These are phyloP conservation scores for Myriosclerotinia curreyana DNA, from an alignment of 2,329 filamentous ascomycete species.

Conservation along the genomic window DNA sequence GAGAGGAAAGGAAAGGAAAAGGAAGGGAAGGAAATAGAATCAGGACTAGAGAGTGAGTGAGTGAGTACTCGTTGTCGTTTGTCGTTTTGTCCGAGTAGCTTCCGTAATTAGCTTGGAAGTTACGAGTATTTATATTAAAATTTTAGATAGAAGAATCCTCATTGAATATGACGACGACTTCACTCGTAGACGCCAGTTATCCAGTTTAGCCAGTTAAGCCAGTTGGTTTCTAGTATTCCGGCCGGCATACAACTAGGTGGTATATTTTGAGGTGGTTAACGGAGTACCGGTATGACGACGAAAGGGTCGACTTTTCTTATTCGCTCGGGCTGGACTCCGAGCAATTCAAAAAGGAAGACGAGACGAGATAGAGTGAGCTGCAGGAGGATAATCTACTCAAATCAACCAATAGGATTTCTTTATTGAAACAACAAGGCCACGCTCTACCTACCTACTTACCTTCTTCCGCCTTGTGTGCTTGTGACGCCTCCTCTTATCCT, in stretches of 20 bases:
- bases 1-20: not conserved
- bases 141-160: no score
- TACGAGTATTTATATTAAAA: not conserved
- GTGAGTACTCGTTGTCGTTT: no score
- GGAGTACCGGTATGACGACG: not conserved
- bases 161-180: not conserved
- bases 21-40: constrained; percentile 1
- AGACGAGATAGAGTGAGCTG: not conserved
- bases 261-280: no score
- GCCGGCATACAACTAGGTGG: no score
- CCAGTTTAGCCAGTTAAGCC: not conserved
- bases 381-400: not conserved
- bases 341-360: no score
- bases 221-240: not conserved
- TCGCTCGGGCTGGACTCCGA: no score
- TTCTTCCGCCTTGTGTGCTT: not conserved
- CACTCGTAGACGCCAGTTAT: not conserved
- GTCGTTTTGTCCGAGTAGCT: no score
- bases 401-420: not conserved
- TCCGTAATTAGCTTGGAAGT: not conserved
- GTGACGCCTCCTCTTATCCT: not conserved
- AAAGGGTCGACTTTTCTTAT: not conserved
- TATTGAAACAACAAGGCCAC: not conserved
- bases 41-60: no score
- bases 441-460: not conserved